phyloP scores from a whole-genome alignment of 768 basidiomycete genomes.

The Amanita exitialis region DNA sequence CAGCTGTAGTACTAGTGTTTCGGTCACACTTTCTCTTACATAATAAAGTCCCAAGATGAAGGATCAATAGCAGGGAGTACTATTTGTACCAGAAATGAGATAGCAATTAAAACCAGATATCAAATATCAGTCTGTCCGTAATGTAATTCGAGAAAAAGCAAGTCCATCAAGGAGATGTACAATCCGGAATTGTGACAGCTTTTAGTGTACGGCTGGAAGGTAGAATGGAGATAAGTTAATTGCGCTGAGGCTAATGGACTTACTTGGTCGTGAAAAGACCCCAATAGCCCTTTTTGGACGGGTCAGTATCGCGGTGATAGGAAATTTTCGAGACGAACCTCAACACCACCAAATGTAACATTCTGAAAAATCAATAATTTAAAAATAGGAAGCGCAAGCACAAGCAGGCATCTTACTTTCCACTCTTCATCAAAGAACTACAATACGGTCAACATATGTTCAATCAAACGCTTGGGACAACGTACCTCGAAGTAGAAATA shows the following conservation, averaged over 20 bases:
- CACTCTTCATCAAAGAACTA: slow-evolving; percentile 73
- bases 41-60: slow-evolving; percentile 1
- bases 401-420: slow-evolving; percentile 35
- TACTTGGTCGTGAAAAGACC: slow-evolving; percentile 37
- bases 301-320: not conserved
- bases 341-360: slow-evolving; percentile 68
- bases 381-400: not conserved
- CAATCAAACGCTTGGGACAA: slow-evolving; percentile 7
- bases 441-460: not conserved
- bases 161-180: slow-evolving; percentile 23
- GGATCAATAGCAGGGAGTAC: no score
- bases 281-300: slow-evolving; percentile 29
- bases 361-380: slow-evolving; percentile 25
- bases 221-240: slow-evolving; percentile 1
- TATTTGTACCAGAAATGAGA: no score
- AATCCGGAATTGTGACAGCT: slow-evolving; percentile 54
- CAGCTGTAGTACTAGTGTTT: no score
- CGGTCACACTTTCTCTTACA: not conserved
- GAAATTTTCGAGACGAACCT: slow-evolving; percentile 14
- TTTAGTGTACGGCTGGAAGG: slow-evolving; percentile 56
- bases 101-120: not conserved
- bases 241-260: slow-evolving; percentile 11
- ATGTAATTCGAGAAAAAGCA: not conserved
- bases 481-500: slow-evolving; percentile 84
- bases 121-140: not conserved